Evolutionary conservation across 1,284 basidiomycete species (phyloP).

Genomic region (Athelia psychrophila): DNA sequence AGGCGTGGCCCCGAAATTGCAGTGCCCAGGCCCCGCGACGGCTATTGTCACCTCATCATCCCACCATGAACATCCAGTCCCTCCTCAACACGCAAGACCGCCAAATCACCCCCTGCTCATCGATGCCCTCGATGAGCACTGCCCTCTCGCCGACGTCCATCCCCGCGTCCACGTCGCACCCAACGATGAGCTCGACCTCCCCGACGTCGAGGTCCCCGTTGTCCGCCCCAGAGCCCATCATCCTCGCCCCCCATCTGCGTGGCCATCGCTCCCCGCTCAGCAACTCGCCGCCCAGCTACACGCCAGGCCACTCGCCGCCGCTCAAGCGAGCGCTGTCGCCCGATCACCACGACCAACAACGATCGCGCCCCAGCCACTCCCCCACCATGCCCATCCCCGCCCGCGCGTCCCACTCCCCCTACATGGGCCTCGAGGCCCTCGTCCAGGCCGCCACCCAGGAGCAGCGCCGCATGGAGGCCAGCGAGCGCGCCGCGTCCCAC

Average conservation of each 20-base stretch:
- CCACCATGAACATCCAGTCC: slow-evolving; percentile 37
- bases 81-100: not conserved
- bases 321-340: slow-evolving; percentile 5
- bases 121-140: too few species aligned
- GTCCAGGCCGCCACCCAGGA: slow-evolving; percentile 56
- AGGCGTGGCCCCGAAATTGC: not conserved
- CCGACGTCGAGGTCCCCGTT: slow-evolving; percentile 5
- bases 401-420: slow-evolving; percentile 11
- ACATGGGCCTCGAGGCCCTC: slow-evolving; percentile 47
- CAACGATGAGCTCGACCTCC: slow-evolving; percentile 5
- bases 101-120: too few species aligned
- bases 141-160: slow-evolving; percentile 44
- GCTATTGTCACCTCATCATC: slow-evolving; percentile 8
- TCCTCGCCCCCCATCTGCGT: slow-evolving; percentile 36
- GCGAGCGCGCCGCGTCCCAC: slow-evolving; percentile 3
- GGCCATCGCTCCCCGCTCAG: slow-evolving; percentile 14
- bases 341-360: slow-evolving; percentile 1
- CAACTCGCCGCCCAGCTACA: slow-evolving; percentile 18
- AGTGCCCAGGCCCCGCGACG: not conserved
- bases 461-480: slow-evolving; percentile 38
- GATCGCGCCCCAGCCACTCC: slow-evolving; percentile 3
- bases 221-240: slow-evolving; percentile 25
- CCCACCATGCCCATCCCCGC: slow-evolving; percentile 2
- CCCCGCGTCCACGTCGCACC: slow-evolving; percentile 57
- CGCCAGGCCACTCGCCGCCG: slow-evolving; percentile 1